Conservation (phyloP, 331 rosid genomes). For the Phaseolus coccineus region DNA sequence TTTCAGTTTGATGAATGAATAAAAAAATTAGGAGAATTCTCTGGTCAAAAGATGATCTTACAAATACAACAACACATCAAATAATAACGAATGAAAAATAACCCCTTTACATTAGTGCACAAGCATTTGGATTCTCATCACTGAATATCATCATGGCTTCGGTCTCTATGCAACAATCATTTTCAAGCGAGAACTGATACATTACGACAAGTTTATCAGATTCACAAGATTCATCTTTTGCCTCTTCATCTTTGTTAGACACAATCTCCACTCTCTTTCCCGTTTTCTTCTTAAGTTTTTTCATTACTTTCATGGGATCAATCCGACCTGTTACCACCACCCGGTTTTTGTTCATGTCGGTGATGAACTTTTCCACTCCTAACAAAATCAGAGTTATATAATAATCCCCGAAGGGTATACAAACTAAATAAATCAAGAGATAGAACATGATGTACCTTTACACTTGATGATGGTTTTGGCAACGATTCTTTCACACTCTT, state of each 20-base stretch:
- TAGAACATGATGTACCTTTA: conserved; percentile 38
- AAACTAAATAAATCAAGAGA: neutral
- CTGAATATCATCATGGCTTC: conserved; percentile 62
- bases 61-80: neutral
- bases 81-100: neutral
- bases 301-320: conserved; percentile 64
- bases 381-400: neutral
- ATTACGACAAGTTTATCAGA: conserved; percentile 28
- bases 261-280: conserved; percentile 72
- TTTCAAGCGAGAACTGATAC: conserved; percentile 30
- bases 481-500: conserved; percentile 78
- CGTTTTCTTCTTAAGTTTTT: conserved; percentile 71
- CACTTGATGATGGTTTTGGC: conserved; percentile 69
- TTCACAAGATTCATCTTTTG: conserved; percentile 12
- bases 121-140: conserved; percentile 88
- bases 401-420: neutral
- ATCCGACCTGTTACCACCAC: conserved; percentile 71
- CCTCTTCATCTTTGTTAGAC: conserved; percentile 40
- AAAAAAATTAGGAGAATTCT: neutral
- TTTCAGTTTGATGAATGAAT: neutral
- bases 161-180: conserved; percentile 53
- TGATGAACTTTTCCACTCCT: conserved; percentile 79
- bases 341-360: conserved; percentile 64
- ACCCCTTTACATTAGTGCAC: conserved; percentile 60
- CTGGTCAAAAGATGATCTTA: neutral